Percentiles rank a stretch among this genome's conserved stretches.
phyloP scores from a whole-genome alignment of 176 grass and related monocot species.

The Eleusine coracana region DNA sequence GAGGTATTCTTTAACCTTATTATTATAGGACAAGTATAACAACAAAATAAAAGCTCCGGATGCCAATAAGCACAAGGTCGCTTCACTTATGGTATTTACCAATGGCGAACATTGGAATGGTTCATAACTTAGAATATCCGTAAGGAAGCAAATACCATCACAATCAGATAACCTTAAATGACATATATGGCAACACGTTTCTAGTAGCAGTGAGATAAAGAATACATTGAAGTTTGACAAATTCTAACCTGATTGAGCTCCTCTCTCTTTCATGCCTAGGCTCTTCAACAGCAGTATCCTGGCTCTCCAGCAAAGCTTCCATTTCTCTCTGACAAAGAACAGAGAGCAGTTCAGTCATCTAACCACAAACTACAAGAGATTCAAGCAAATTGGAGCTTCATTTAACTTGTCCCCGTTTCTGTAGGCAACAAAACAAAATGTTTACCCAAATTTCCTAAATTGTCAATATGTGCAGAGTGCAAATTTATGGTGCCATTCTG shows the following conservation, averaged over 20 bases:
- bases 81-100: constrained; percentile 1
- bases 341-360: constrained; percentile 1
- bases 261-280: constrained; percentile 46
- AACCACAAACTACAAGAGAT: constrained; percentile 1
- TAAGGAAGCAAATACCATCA: neutral
- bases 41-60: constrained; percentile 4
- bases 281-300: constrained; percentile 46
- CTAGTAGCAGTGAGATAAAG: neutral
- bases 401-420: neutral
- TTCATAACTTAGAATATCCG: neutral
- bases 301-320: constrained; percentile 67
- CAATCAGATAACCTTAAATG: neutral
- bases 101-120: neutral
- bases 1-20: neutral
- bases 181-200: neutral
- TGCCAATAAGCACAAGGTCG: neutral
- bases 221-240: constrained; percentile 7
- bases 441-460: neutral
- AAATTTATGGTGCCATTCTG: neutral
- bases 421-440: constrained; percentile 11
- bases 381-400: constrained; percentile 1
- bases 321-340: constrained; percentile 71
- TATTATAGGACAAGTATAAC: neutral
- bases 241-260: constrained; percentile 56
- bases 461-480: neutral